A percentile compares a stretch with the other conserved stretches of the same genome.
Conservation (phyloP, 768 basidiomycete species). For the Phaeotremella skinneri region DNA sequence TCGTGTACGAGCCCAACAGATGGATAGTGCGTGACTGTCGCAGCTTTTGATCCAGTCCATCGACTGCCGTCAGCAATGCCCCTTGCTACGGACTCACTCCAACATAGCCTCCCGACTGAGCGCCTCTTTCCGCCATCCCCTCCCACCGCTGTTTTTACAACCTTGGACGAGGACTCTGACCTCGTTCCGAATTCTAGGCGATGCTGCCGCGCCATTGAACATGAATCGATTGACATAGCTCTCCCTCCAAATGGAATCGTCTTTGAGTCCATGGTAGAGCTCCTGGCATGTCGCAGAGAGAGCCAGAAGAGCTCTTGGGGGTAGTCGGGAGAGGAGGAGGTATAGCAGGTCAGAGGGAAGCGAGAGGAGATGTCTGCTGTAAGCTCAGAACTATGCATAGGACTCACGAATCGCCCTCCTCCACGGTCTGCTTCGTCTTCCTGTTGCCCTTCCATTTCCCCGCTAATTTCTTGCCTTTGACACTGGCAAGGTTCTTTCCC, state of each 20-base stretch:
- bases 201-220: slow-evolving; percentile 17
- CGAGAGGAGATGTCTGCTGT: slow-evolving; percentile 29
- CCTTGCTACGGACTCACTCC: slow-evolving; percentile 27
- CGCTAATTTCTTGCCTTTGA: slow-evolving; percentile 8
- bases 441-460: slow-evolving; percentile 22
- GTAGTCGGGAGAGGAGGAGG: slow-evolving; percentile 23
- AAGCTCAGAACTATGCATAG: not conserved
- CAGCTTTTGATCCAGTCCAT: slow-evolving; percentile 34
- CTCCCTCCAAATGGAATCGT: slow-evolving; percentile 44
- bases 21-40: slow-evolving; percentile 30
- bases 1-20: slow-evolving; percentile 37
- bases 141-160: slow-evolving; percentile 23
- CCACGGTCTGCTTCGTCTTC: slow-evolving; percentile 2
- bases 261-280: slow-evolving; percentile 29
- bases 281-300: slow-evolving; percentile 31
- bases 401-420: slow-evolving; percentile 18
- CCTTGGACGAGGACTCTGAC: slow-evolving; percentile 32
- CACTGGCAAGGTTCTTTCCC: not conserved
- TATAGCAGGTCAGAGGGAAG: slow-evolving; percentile 35
- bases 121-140: slow-evolving; percentile 44
- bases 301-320: slow-evolving; percentile 27
- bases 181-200: slow-evolving; percentile 8
- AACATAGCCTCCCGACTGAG: slow-evolving; percentile 44
- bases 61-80: slow-evolving; percentile 26
- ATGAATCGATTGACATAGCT: slow-evolving; percentile 45